Evolutionary conservation across 371 early-diverging fungal species (phyloP), one percentile per base, ranked within the genome.

Genomic region (Coemansia sp.): DNA sequence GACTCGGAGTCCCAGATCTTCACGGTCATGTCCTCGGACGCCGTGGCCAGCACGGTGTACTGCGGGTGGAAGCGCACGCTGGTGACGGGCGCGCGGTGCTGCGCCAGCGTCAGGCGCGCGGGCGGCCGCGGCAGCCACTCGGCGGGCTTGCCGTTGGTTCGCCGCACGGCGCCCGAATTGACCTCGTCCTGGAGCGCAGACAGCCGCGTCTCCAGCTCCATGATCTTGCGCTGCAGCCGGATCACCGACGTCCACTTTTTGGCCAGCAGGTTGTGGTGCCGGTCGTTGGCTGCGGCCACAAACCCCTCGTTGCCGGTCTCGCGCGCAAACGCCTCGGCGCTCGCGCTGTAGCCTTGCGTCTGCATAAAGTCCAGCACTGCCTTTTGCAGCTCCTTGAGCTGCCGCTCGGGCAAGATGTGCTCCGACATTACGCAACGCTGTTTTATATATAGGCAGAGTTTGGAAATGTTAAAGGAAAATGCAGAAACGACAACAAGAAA

Each of bases 211-310:
- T 95, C 95, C 43, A 95, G 83, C 49, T 94, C 96, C 88, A 93
- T 90, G 56, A 94, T 89, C 89, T 94, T 95, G 67, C 90, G 90
- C 67, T 95, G 96, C 65, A 95, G 78, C 20, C 96, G 84, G 63
- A 94, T 88, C 10, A 94, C 91, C 13, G 93, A 91, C 6, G 90
- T 90, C 96, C 96, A 96, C 67, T 96, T 96, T 78, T 94, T 94
- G 73, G 94, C 94, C 58, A 96, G 81, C 43, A 95, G 70, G 51
- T 91, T 91, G 50, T 93, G 83, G 71, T 90, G 90, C 59, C 88
- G 87, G 75, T 88, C 86, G 68, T 86, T 89, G 20, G 89, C 89
- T 67, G 87, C 91, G 4, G 87, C 82, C 30, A 78, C 78, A 65
- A 87, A 92, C 55, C 88, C 91, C 16, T 81, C 81, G 62, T 92